Conservation (phyloP, 2,329 filamentous ascomycete species). For the Ceratocystis destructans region DNA sequence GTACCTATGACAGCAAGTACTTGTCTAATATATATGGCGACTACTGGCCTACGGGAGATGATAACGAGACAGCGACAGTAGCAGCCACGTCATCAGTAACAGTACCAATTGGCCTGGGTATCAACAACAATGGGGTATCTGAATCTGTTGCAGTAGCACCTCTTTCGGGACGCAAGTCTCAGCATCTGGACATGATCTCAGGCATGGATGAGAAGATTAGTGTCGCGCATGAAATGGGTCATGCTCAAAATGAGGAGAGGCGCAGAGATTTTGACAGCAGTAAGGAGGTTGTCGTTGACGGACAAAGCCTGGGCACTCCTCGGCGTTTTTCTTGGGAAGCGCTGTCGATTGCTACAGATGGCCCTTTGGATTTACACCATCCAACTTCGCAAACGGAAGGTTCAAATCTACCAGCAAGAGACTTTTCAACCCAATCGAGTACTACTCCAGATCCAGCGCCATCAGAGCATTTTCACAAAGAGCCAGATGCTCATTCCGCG, state of each 20-base stretch:
- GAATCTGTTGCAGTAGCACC: background rate
- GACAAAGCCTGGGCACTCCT: background rate
- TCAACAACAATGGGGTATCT: background rate
- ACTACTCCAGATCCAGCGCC: background rate
- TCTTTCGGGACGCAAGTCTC: conserved; percentile 1
- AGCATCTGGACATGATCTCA: background rate
- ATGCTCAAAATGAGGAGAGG: background rate
- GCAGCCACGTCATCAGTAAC: background rate
- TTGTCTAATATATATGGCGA: conserved; percentile 53
- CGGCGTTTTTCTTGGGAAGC: conserved; percentile 17
- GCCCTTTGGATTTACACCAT: background rate
- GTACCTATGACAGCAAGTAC: conserved; percentile 44
- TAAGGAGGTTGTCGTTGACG: conserved; percentile 5
- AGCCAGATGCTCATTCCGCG: background rate
- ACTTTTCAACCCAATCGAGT: background rate
- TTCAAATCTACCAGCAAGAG: background rate
- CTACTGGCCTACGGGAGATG: conserved; percentile 42
- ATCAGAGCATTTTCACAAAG: background rate
- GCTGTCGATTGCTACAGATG: background rate
- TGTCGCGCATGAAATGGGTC: conserved; percentile 8
- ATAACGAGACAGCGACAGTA: background rate
- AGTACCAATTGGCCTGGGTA: background rate
- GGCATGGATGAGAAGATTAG: conserved; percentile 15
- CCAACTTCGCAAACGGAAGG: background rate
- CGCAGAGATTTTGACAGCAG: background rate